phyloP scores from a whole-genome alignment of 2,329 filamentous ascomycete genomes.

The Sporothrix variecibatus region DNA sequence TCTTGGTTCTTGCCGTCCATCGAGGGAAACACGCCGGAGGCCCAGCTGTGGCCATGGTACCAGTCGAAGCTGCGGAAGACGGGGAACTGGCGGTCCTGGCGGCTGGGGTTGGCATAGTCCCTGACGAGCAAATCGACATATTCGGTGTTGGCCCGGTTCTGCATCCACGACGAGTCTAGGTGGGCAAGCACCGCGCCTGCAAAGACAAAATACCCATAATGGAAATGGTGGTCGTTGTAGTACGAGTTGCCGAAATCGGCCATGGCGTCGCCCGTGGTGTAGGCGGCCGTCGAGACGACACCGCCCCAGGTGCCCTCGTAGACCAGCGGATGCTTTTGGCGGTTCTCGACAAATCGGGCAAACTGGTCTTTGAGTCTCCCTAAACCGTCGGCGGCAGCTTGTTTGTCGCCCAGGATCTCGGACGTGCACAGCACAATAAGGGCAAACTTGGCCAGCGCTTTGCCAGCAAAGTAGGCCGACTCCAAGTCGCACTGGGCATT shows the following conservation, averaged over 20 bases:
- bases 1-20: constrained; percentile 81
- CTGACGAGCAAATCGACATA: constrained; percentile 84
- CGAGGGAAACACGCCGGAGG: constrained; percentile 72
- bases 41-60: constrained; percentile 95
- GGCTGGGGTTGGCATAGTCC: constrained; percentile 76
- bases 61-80: constrained; percentile 86
- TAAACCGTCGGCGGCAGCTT: constrained; percentile 60
- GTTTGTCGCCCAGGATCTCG: constrained; percentile 61
- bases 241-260: constrained; percentile 88
- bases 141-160: constrained; percentile 61
- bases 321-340: constrained; percentile 65
- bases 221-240: constrained; percentile 76
- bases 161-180: constrained; percentile 74
- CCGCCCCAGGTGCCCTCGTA: constrained; percentile 77
- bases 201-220: constrained; percentile 88
- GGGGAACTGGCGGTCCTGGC: constrained; percentile 73
- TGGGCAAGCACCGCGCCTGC: constrained; percentile 80
- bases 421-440: constrained; percentile 65
- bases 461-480: constrained; percentile 93
- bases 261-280: constrained; percentile 66
- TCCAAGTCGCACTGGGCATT: constrained; percentile 70
- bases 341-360: constrained; percentile 65
- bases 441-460: constrained; percentile 74
- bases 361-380: constrained; percentile 66
- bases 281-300: constrained; percentile 74